Conservation (phyloP, 2,329 filamentous ascomycete species). For the Pestalotiopsis sp. region DNA sequence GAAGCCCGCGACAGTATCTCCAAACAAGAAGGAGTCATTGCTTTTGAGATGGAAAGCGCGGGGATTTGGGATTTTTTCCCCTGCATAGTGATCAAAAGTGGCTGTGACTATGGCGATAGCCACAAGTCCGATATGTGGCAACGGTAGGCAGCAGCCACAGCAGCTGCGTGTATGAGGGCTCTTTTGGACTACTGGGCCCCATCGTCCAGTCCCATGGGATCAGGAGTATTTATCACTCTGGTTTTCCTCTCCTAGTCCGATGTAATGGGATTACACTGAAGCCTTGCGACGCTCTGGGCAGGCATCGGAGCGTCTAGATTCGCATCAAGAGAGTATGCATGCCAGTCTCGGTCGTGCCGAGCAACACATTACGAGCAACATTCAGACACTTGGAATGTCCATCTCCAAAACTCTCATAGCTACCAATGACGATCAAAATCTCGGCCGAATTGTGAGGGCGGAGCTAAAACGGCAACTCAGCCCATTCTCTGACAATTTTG, state of each 20-base stretch:
- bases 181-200: not conserved
- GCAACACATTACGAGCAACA: not conserved
- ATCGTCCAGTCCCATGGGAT: too few species aligned
- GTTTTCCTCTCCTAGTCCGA: too few species aligned
- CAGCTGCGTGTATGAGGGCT: not conserved
- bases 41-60: not conserved
- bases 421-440: not conserved
- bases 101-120: not conserved
- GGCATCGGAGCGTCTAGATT: not conserved
- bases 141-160: not conserved
- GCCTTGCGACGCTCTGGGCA: not conserved
- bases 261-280: too few species aligned
- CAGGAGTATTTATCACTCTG: too few species aligned
- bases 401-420: not conserved
- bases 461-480: not conserved
- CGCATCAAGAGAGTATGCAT: not conserved
- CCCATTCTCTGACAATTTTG: not conserved
- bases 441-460: not conserved
- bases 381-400: too few species aligned
- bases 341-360: not conserved
- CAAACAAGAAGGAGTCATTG: not conserved
- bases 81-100: not conserved
- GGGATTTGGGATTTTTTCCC: not conserved
- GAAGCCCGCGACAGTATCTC: not conserved
- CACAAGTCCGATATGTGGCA: not conserved